Conservation (phyloP, 73 alveolate genomes). For the Tetrahymena borealis region DNA sequence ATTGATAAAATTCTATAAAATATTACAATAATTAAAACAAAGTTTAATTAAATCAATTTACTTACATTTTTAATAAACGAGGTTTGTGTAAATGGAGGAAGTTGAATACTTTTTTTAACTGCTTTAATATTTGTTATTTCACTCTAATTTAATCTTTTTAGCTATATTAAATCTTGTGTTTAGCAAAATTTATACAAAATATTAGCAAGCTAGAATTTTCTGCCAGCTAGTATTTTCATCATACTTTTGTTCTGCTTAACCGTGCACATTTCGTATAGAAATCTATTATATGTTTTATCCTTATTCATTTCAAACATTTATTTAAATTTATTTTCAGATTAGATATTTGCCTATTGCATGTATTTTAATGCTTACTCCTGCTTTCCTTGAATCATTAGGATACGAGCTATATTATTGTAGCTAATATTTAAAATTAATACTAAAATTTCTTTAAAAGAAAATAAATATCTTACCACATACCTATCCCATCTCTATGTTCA, state of each 20-base stretch:
- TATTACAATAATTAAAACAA: too few species aligned
- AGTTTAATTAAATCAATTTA: too few species aligned
- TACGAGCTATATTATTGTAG: neutral
- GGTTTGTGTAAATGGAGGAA: too few species aligned
- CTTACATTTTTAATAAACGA: too few species aligned
- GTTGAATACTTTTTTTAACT: too few species aligned
- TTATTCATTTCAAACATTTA: neutral
- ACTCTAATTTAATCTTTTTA: neutral
- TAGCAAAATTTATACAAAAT: neutral
- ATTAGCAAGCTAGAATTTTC: neutral
- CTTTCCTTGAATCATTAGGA: neutral
- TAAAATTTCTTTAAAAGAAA: neutral
- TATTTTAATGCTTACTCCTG: neutral
- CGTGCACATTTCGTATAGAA: neutral
- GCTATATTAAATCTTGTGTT: neutral
- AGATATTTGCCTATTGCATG: neutral
- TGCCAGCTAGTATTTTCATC: neutral
- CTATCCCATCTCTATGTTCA: neutral
- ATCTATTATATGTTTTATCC: neutral
- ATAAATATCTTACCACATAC: neutral
- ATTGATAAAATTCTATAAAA: too few species aligned
- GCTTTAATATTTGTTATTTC: too few species aligned
- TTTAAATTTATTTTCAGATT: neutral
- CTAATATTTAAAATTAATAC: neutral
- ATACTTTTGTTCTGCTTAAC: neutral